Base-by-base conservation (phyloP, 768 basidiomycete species). In the Atractiella rhizophila region DNA sequence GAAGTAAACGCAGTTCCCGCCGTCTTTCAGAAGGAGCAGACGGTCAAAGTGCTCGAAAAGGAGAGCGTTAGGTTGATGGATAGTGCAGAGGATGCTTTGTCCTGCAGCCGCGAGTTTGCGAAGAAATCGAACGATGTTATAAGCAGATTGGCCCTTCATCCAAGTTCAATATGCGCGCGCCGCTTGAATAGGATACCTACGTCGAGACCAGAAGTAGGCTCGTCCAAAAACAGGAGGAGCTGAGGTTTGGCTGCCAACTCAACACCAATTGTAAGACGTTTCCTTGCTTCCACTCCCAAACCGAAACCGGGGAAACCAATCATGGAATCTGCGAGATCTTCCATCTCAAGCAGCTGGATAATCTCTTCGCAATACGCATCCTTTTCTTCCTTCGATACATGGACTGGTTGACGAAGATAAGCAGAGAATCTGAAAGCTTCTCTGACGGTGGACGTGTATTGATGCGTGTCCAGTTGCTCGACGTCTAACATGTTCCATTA, bases 11-110 rank as follows among this genome's bases (percentile, higher is more conserved):
- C 65, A 73, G 49, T 74, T 59, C 19, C 83, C 83, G 11, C 83
- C 82, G 48, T 70, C 69, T 33, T 70, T 66, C 4, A 88, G 64
- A 1, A 88, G 65, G 7, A 86, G 61, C 1, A 88, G 61, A 24
- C 74, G 60, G 51, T 42, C 45, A 32, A 45, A 45, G 8, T 28
- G 24, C 23, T 44, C 23, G 35, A 85, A 61, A 19, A 28, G 37
- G 23, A 32, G 31, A 12, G 18, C 19, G 1, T 27, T 25, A 10
- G 57, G 57, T 40, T 59, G 58, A 44, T 61, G 60, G 38, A 60
- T 81, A 63, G 82, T 86, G 73, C 81, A 85, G n/a, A 86, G 62
- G 49, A 86, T 82, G 25, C 79, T 75, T 54, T 82, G 81, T 1
- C 82, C 82, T 46, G 68, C 69, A 44, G 76, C 67, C 7, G 80